Conservation (phyloP, 352 stramenopile species). For the Phytopythium sindhum region DNA sequence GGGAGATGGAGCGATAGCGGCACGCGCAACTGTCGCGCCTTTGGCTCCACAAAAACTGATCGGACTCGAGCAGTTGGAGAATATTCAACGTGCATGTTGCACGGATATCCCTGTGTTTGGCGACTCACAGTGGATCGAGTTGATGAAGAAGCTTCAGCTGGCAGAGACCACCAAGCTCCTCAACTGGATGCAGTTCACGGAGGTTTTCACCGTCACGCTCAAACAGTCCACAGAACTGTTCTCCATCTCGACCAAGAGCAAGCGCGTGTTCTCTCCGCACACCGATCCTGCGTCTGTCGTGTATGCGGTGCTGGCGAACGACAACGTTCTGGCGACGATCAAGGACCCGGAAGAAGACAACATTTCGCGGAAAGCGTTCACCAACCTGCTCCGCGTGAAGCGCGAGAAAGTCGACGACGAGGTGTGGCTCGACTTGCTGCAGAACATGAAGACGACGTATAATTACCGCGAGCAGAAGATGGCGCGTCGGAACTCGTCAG, state of each 20-base stretch:
- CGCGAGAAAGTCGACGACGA: slow-evolving; percentile 37
- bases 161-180: slow-evolving; percentile 16
- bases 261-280: slow-evolving; percentile 27
- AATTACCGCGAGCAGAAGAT: slow-evolving; percentile 24
- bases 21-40: background rate
- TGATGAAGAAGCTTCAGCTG: slow-evolving; percentile 26
- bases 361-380: slow-evolving; percentile 42
- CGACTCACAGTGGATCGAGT: slow-evolving; percentile 27
- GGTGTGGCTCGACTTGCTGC: slow-evolving; percentile 45
- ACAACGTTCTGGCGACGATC: slow-evolving; percentile 38
- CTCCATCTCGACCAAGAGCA: slow-evolving; percentile 23
- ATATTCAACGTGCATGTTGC: slow-evolving; percentile 31
- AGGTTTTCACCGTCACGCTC: slow-evolving; percentile 25
- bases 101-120: slow-evolving; percentile 18
- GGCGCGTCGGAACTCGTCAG: slow-evolving; percentile 16
- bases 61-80: slow-evolving; percentile 28
- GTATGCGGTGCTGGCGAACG: slow-evolving; percentile 44
- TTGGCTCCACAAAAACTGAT: slow-evolving; percentile 20
- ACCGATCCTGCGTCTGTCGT: slow-evolving; percentile 32
- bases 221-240: slow-evolving; percentile 33
- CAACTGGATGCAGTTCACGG: slow-evolving; percentile 49
- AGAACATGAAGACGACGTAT: slow-evolving; percentile 42
- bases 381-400: slow-evolving; percentile 42
- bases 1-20: background rate
- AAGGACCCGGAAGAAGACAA: slow-evolving; percentile 29